Base-by-base conservation (phyloP, 2,329 filamentous ascomycete species). In the Aspergillus flavus region DNA sequence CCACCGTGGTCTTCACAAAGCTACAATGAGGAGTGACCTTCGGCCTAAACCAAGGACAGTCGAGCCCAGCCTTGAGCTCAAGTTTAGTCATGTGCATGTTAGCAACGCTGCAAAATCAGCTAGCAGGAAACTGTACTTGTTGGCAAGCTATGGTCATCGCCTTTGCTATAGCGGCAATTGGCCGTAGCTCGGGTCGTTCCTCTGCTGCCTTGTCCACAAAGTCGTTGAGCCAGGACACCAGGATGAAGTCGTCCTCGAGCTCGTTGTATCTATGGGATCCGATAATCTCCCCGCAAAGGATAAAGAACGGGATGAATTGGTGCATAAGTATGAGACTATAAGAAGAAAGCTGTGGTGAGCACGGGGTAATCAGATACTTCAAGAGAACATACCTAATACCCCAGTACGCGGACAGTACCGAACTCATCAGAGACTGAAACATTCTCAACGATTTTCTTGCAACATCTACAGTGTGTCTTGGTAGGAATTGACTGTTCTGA, bases 231-330 rank as follows among this genome's bases (percentile, higher is more conserved):
- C 62, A 63, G n/a, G 30, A 30, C 6, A 66, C 46, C 21, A 58
- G 48, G 14, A 14, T 52, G 19, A 66, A 21, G 34, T 68, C 62
- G 1, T 48, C 36, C 14, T 66, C 62, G 5, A 61, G 5, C 7
- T 59, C 21, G 1, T 39, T 32, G n/a, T 43, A 54, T 23, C 63
- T 57, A 5, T 48, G 61, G 9, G 50, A 63, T 23, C 54, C 64
- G 11, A 68, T 61, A 12, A 65, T 63, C 41, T 66, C 52, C 41
- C 61, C 23, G 26, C 62, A 65, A 2, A 68, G 32, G 19, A 65
- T 63, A 6, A 66, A 65, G 2, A 66, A 62, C 0, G 66, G 66
- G 6, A 66, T 54, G 11, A 66, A 66, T 26, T 68, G 64, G 26
- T 68, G 64, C 2, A 68, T 54, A 16, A 68, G 30, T 14, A 68